Evolutionary conservation across 2,329 filamentous ascomycete genomes (phyloP).

Genomic region (Ophiostoma piceae): DNA sequence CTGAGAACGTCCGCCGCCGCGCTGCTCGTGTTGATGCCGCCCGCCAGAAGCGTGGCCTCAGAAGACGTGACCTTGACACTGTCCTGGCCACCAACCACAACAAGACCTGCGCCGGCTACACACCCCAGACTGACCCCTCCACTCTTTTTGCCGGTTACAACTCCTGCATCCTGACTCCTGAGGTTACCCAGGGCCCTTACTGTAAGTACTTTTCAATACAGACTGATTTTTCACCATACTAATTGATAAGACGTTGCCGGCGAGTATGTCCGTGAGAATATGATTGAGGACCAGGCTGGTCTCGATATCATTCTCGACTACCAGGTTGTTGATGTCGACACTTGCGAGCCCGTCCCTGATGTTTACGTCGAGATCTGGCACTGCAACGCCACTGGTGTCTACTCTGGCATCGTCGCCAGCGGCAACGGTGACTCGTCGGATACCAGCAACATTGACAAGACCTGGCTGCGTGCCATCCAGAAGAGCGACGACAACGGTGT

Average conservation of each 20-base stretch:
- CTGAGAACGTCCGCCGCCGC: constrained; percentile 37
- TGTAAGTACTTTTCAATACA: constrained; percentile 28
- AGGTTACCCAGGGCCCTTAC: constrained; percentile 51
- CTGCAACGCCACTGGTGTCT: constrained; percentile 40
- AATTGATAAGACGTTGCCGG: constrained; percentile 39
- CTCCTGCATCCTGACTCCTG: constrained; percentile 48
- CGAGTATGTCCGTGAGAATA: constrained; percentile 45
- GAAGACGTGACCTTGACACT: constrained; percentile 14
- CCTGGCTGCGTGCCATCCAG: constrained; percentile 43
- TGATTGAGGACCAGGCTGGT: constrained; percentile 45
- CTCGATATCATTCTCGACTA: constrained; percentile 47
- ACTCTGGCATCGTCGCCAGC: constrained; percentile 35
- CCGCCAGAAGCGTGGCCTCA: constrained; percentile 6
- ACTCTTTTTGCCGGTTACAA: constrained; percentile 41
- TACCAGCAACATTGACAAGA: constrained; percentile 36
- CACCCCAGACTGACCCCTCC: constrained; percentile 32
- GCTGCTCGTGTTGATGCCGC: constrained; percentile 21
- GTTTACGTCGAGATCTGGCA: constrained; percentile 51
- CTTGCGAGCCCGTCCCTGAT: constrained; percentile 47
- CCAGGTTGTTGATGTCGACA: constrained; percentile 50
- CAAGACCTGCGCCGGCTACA: constrained; percentile 31
- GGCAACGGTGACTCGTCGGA: constrained; percentile 28
- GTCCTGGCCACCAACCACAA: constrained; percentile 50
- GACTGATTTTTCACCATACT: not conserved
- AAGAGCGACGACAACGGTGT: constrained; percentile 39